Evolutionary conservation across 805 yeast genomes (phyloP).

Genomic region (Myxozyma mucilagina): DNA sequence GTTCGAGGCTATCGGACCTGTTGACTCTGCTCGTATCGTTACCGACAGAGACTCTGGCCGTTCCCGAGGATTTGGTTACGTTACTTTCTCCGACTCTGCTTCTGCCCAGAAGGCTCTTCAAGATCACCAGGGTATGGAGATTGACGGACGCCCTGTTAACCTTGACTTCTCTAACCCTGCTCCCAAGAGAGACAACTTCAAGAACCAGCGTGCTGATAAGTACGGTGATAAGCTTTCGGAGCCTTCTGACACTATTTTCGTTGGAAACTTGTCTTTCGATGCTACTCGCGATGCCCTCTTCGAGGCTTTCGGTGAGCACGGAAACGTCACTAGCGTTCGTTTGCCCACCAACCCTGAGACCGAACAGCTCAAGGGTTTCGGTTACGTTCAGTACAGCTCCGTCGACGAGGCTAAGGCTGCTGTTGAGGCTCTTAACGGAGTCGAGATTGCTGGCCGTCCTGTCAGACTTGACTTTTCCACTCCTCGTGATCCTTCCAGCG

Average conservation of each 20-base stretch:
- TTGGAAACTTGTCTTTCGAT: slow-evolving; percentile 93
- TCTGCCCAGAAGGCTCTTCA: slow-evolving; percentile 83
- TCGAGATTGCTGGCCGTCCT: slow-evolving; percentile 85
- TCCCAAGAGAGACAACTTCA: slow-evolving; percentile 57
- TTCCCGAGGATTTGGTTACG: slow-evolving; percentile 84
- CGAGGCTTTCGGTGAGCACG: slow-evolving; percentile 72
- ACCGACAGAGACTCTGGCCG: slow-evolving; percentile 88
- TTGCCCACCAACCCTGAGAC: slow-evolving; percentile 98
- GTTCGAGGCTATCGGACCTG: slow-evolving; percentile 82
- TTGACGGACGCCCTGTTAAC: slow-evolving; percentile 96
- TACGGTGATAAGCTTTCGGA: slow-evolving; percentile 88
- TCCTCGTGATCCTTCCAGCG: slow-evolving; percentile 65
- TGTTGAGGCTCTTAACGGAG: slow-evolving; percentile 82
- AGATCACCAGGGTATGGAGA: slow-evolving; percentile 87
- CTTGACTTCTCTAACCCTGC: slow-evolving; percentile 86
- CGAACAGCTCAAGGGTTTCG: slow-evolving; percentile 98
- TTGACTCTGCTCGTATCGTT: slow-evolving; percentile 85
- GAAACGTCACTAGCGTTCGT: slow-evolving; percentile 84
- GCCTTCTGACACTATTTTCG: slow-evolving; percentile 93
- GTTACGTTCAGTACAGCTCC: slow-evolving; percentile 87
- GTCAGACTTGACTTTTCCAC: slow-evolving; percentile 93
- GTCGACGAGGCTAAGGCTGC: slow-evolving; percentile 91
- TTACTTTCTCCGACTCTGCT: slow-evolving; percentile 78
- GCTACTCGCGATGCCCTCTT: slow-evolving; percentile 78
- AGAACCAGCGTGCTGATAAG: slow-evolving; percentile 72